phyloP scores from a whole-genome alignment of 1,284 basidiomycete genomes.

The Phellopilus nigrolimitatus region DNA sequence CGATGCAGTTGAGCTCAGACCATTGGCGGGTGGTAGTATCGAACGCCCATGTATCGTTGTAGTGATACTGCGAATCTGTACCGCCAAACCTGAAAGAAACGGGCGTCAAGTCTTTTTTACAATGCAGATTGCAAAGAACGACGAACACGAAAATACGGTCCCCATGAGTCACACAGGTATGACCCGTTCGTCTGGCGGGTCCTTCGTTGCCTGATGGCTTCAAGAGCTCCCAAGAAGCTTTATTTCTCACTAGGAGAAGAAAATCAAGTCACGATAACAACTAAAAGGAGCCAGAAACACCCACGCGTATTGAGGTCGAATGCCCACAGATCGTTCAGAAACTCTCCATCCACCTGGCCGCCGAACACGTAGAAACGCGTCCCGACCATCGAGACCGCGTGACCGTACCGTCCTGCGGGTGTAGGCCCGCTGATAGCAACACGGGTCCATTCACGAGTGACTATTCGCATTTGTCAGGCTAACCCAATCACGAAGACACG shows the following conservation, averaged over 20 bases:
- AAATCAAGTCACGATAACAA: conserved; percentile 14
- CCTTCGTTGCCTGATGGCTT: conserved; percentile 57
- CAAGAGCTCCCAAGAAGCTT: conserved; percentile 77
- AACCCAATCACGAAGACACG: conserved; percentile 15
- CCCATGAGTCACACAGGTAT: conserved; percentile 82
- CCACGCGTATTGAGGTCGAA: conserved; percentile 93
- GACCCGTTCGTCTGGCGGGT: conserved; percentile 89
- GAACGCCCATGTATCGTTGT: conserved; percentile 99
- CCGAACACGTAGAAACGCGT: conserved; percentile 95
- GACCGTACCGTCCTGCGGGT: conserved; percentile 91
- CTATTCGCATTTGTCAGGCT: conserved; percentile 33
- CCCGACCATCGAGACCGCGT: conserved; percentile 90
- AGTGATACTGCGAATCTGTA: conserved; percentile 97
- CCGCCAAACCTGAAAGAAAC: conserved; percentile 77
- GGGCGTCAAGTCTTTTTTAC: conserved; percentile 4
- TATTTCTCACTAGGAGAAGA: conserved; percentile 53
- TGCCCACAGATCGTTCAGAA: conserved; percentile 94
- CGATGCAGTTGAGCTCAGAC: conserved; percentile 95
- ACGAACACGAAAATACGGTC: conserved; percentile 84
- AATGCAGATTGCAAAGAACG: conserved; percentile 15
- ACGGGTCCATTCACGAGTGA: conserved; percentile 91
- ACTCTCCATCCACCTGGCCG: conserved; percentile 94
- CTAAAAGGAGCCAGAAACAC: conserved; percentile 28
- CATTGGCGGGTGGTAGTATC: conserved; percentile 81
- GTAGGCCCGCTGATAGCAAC: conserved; percentile 72